These are phyloP conservation scores for Herpetomonas tarakana DNA, from an alignment of 208 protist genomes.

Conservation along the genomic window DNA sequence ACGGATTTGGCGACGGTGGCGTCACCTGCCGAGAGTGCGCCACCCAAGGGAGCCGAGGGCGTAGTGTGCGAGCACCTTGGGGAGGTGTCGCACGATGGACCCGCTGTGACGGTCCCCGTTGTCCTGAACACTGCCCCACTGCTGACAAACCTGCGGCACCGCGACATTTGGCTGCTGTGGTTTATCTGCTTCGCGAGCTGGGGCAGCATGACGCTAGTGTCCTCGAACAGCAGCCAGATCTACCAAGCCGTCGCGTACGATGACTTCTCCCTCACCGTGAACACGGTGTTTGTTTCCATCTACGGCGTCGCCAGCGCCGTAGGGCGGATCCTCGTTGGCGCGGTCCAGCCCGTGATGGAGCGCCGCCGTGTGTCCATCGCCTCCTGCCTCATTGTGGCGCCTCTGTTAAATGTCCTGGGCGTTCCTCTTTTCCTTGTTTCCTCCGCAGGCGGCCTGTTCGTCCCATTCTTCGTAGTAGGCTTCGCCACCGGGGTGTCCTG, in stretches of 20 bases:
- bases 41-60: too few relatives aligned
- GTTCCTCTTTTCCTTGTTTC: conserved; percentile 58
- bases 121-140: conserved; percentile 45
- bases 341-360: conserved; percentile 38
- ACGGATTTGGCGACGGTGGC: background rate
- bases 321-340: conserved; percentile 68
- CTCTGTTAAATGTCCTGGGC: conserved; percentile 58
- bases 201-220: conserved; percentile 74
- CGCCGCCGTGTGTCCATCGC: conserved; percentile 35
- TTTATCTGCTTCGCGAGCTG: conserved; percentile 72
- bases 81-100: background rate
- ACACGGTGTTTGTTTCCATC: conserved; percentile 78
- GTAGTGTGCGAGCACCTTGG: background rate
- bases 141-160: conserved; percentile 42
- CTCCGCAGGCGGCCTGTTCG: conserved; percentile 27
- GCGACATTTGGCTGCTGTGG: conserved; percentile 85
- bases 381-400: conserved; percentile 39
- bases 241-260: conserved; percentile 62
- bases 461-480: conserved; percentile 74
- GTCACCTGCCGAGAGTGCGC: too few relatives aligned
- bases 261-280: conserved; percentile 53
- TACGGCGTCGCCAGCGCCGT: conserved; percentile 74
- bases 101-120: background rate
- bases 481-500: conserved; percentile 75
- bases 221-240: conserved; percentile 74